Evolutionary conservation across 2,329 filamentous ascomycete genomes (phyloP), one percentile per base, ranked within the genome.

Genomic region (Diaporthe aspalathi): DNA sequence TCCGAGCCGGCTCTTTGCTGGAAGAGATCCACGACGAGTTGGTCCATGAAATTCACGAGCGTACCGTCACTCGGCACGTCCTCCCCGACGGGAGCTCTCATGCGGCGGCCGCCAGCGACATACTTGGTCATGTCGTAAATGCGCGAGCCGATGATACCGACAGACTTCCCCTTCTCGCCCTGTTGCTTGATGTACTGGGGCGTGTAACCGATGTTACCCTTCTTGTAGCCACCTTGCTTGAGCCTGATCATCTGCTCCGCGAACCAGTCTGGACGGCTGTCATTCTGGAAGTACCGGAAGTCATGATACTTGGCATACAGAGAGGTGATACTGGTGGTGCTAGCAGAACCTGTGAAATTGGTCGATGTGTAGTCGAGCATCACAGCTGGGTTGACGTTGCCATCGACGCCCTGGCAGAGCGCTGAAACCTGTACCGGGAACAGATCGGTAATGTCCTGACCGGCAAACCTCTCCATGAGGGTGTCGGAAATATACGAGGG

Each of bases 381-480:
- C n/a, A 99, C 93, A 52, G 90, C 87, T 4, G 88, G 88, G 77
- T 94, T 87, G 53, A 90, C 84, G 1, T 77, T 79, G 27, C 92
- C 93, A 74, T 91, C 86, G 40, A 88, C 89, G 71, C 95, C 96
- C 72, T 92, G 89, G 81, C 96, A 99, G 47, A 99, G 87, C 53
- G 95, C 94, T 5, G 92, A 97, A 20, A 99, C 95, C 80, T 99
- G 96, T 0, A 99, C 87, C 0, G 97, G 96, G 83, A 99, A 99
- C 14, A 99, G 87, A 49, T 88, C 85, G 27, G 93, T 97, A n/a
- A 95, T 91, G 78, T 99, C 97, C 53, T 90, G 83, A 67, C 96
- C 96, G 60, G 93, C 95, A 76, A 98, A 99, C 76, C 93, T 92
- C 74, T 92, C 85, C 57, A 98, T 82, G 9, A 86, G 83, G 74